Evolutionary conservation across 2,329 filamentous ascomycete species (phyloP), one percentile per base, ranked within the genome.

Genomic region (Nigrograna mackinnonii): DNA sequence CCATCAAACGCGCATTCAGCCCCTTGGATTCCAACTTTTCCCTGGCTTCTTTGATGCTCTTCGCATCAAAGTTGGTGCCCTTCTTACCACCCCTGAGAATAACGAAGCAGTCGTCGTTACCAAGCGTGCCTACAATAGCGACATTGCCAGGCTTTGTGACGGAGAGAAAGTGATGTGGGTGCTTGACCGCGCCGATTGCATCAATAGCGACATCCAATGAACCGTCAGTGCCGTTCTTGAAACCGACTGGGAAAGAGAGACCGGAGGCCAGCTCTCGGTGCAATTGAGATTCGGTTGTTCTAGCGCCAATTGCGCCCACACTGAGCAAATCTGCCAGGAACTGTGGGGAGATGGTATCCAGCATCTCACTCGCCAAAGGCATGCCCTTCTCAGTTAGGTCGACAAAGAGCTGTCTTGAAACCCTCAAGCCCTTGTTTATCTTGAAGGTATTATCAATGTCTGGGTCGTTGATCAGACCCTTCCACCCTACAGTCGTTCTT

Each of bases 141-240:
- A 92, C 92, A 20, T 96, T 85, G 54, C 94, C 94, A 18, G 91
- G 91, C 78, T 97, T 97, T 17, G 94, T 97, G 54, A 97, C 92
- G 5, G 91, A 95, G 57, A 99, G 80, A 80, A 99, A 97, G 77
- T 96, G 91, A 66, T 99, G 94, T 13, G 90, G 89, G 66, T 95
- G 89, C 67, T 82, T 85, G 37, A 95, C 92, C 13, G 94, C 89
- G 49, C 91, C 91, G 67, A 97, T 96, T 37, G 94, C 94, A 67
- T 99, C 94, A 57, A 97, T 89, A 11, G 94, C 91, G 4, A 97
- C 91, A 43, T 85, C 82, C 35, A 97, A 76, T 6, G 86, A 87
- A 38, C 94, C 94, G 67, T 99, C 94, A 22, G 94, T 99, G 52
- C 94, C 94, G 72, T 99, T 99, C 82, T 99, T 99, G 87, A 99